Evolutionary conservation across 2,329 filamentous ascomycete species (phyloP).

Genomic region (Trichophyton rubrum): DNA sequence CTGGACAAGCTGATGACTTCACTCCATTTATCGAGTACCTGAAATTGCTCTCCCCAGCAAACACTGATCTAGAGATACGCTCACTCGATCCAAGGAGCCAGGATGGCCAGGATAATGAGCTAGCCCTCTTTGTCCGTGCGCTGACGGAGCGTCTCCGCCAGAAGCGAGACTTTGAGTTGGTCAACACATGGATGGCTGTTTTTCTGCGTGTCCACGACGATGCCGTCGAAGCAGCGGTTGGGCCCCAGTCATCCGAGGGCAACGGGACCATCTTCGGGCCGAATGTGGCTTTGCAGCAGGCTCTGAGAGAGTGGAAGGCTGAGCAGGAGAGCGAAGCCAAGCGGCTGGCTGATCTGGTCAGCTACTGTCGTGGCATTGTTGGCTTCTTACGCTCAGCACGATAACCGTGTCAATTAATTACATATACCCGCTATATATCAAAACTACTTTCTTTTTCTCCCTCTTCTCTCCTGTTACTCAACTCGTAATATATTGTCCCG

Average conservation of each 20-base stretch:
- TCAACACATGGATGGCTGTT: slow-evolving; percentile 95
- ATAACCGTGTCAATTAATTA: slow-evolving; percentile 13
- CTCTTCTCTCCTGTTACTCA: not conserved
- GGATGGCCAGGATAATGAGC: slow-evolving; percentile 44
- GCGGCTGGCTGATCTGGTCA: slow-evolving; percentile 62
- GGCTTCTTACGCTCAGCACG: slow-evolving; percentile 58
- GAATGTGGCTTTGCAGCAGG: slow-evolving; percentile 39
- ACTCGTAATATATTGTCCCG: not conserved
- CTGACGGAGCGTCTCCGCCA: slow-evolving; percentile 57
- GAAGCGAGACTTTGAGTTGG: slow-evolving; percentile 78
- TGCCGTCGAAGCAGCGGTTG: slow-evolving; percentile 31
- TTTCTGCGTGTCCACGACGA: slow-evolving; percentile 70
- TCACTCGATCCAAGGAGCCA: slow-evolving; percentile 45
- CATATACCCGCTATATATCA: not conserved
- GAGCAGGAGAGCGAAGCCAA: slow-evolving; percentile 60
- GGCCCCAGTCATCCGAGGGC: slow-evolving; percentile 17
- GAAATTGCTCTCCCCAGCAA: slow-evolving; percentile 67
- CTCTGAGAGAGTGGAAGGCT: slow-evolving; percentile 56
- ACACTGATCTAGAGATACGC: slow-evolving; percentile 80
- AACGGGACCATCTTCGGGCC: slow-evolving; percentile 37
- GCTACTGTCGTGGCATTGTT: slow-evolving; percentile 78
- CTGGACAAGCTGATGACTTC: slow-evolving; percentile 46
- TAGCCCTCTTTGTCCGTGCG: slow-evolving; percentile 68
- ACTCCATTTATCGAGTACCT: slow-evolving; percentile 62
- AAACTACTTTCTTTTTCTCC: not conserved